Conservation (phyloP, 176 grass and related monocot genomes). For the Bothriochloa decipiens region DNA sequence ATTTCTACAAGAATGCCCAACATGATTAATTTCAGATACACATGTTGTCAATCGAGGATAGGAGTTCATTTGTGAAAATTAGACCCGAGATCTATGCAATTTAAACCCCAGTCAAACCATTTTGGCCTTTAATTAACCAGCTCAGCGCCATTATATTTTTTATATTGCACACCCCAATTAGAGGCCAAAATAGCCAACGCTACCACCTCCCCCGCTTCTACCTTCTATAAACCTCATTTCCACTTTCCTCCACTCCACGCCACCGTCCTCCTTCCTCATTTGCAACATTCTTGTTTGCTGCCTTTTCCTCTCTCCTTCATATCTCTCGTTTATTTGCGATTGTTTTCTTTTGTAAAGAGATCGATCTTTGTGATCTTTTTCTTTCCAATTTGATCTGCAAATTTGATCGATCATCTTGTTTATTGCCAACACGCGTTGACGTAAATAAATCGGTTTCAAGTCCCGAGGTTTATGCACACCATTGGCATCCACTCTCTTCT, state of each 20-base stretch:
- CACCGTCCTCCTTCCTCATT: background rate
- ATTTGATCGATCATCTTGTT: background rate
- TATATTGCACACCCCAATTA: background rate
- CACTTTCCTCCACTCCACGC: background rate
- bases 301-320: background rate
- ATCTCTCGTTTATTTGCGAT: background rate
- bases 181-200: background rate
- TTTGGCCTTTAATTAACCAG: background rate
- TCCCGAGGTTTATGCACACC: slow-evolving; percentile 34
- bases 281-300: background rate
- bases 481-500: background rate
- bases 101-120: no score
- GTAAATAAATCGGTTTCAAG: no score
- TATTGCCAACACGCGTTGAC: background rate
- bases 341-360: background rate
- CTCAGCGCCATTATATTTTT: background rate
- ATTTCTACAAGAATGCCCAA: no score
- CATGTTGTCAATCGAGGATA: no score
- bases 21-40: no score
- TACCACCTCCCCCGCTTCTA: background rate
- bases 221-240: no score
- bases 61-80: no score
- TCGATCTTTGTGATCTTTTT: background rate
- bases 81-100: no score
- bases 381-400: background rate